Percentiles rank a stretch among this genome's conserved stretches.
phyloP scores from a whole-genome alignment of 2,329 filamentous ascomycete species.

The Ophiosphaerella herpotricha region DNA sequence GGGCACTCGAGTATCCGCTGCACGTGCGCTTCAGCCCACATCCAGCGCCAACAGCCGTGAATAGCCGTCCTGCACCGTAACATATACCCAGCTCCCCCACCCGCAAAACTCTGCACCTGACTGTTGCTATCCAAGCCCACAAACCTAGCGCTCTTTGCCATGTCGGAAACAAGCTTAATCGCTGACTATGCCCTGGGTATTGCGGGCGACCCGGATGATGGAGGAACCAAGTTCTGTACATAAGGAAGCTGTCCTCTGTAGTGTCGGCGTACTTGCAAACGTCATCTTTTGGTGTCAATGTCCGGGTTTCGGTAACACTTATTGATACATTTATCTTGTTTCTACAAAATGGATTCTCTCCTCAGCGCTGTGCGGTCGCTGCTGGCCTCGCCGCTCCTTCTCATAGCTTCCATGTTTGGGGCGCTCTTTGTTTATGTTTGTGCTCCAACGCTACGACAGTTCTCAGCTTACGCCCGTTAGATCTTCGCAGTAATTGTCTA shows the following conservation, averaged over 20 bases:
- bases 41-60: slow-evolving; percentile 20
- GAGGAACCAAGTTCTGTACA: slow-evolving; percentile 22
- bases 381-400: slow-evolving; percentile 30
- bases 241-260: slow-evolving; percentile 10
- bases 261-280: background rate
- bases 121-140: background rate
- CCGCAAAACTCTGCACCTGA: slow-evolving; percentile 16
- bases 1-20: slow-evolving; percentile 26
- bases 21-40: slow-evolving; percentile 4
- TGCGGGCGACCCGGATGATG: slow-evolving; percentile 35
- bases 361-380: slow-evolving; percentile 16
- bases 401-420: slow-evolving; percentile 31
- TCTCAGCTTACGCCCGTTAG: slow-evolving; percentile 19
- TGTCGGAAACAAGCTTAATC: slow-evolving; percentile 1
- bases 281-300: slow-evolving; percentile 10
- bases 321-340: background rate
- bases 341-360: slow-evolving; percentile 27
- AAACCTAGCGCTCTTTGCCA: slow-evolving; percentile 7
- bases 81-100: slow-evolving; percentile 25
- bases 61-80: slow-evolving; percentile 27
- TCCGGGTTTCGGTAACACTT: slow-evolving; percentile 1
- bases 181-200: slow-evolving; percentile 19
- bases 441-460: background rate
- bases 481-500: slow-evolving; percentile 40
- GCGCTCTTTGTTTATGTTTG: slow-evolving; percentile 32